Conservation (phyloP, 495 filamentous ascomycete species). For the Platismatia glauca region DNA sequence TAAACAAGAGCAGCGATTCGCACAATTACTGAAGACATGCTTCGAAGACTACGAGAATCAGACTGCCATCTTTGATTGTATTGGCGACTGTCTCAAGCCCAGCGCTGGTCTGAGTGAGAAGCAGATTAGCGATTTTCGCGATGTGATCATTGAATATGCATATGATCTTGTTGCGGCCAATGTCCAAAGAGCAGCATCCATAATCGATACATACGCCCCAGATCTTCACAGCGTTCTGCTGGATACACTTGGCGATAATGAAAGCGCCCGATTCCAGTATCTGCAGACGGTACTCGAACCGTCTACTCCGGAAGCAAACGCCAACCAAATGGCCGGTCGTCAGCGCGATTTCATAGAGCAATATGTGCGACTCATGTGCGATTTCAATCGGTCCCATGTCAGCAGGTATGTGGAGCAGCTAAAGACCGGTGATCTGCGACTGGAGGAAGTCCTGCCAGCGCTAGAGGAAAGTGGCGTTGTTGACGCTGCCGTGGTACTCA, state of each 20-base stretch:
- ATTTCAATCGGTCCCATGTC: constrained; percentile 71
- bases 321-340: constrained; percentile 33
- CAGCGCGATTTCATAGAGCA: constrained; percentile 56
- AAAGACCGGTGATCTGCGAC: constrained; percentile 67
- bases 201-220: constrained; percentile 56
- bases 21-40: constrained; percentile 68
- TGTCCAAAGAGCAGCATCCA: constrained; percentile 56
- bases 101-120: constrained; percentile 59
- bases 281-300: constrained; percentile 73
- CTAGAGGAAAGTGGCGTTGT: constrained; percentile 86
- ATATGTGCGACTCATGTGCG: constrained; percentile 86
- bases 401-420: constrained; percentile 74
- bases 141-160: constrained; percentile 60
- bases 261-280: constrained; percentile 64
- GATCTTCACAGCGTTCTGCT: constrained; percentile 66
- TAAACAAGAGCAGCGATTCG: constrained; percentile 67
- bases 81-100: constrained; percentile 72
- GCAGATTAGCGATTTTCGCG: constrained; percentile 65
- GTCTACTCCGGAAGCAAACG: constrained; percentile 33
- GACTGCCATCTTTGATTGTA: constrained; percentile 63
- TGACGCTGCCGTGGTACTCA: constrained; percentile 84
- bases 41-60: constrained; percentile 77
- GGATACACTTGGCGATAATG: constrained; percentile 51
- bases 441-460: constrained; percentile 72
- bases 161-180: constrained; percentile 61